Evolutionary conservation across 192 early-diverging fungal genomes (phyloP).

Genomic region (Coemansia pectinata): DNA sequence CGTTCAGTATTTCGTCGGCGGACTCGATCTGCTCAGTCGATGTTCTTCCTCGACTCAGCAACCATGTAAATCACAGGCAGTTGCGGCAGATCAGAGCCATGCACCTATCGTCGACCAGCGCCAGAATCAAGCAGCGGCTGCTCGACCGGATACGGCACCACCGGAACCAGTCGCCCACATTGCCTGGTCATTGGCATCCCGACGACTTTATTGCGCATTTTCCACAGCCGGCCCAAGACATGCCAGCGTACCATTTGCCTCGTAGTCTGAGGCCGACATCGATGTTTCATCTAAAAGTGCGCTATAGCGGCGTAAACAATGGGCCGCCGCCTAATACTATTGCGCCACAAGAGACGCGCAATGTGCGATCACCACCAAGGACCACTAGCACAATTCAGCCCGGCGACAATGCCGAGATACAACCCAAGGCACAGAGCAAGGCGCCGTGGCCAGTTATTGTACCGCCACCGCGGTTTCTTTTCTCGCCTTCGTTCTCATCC

Average conservation of each 20-base stretch:
- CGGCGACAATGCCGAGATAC: background rate
- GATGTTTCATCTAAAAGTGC: conserved; percentile 44
- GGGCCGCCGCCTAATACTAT: background rate
- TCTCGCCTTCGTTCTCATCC: conserved; percentile 47
- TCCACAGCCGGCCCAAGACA: background rate
- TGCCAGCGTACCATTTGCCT: conserved; percentile 28
- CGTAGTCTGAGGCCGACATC: conserved; percentile 43
- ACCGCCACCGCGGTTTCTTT: conserved; percentile 25
- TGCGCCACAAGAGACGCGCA: conserved; percentile 6
- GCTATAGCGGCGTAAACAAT: conserved; percentile 23
- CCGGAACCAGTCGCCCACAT: background rate
- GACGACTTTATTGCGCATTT: background rate
- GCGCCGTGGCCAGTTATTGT: background rate
- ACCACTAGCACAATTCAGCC: background rate
- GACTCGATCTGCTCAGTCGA: conserved; percentile 48
- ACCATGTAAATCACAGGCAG: background rate
- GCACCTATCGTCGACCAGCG: background rate
- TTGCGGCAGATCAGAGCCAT: background rate
- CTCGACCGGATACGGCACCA: background rate
- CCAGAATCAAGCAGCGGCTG: background rate
- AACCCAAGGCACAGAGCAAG: background rate
- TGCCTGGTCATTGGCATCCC: background rate
- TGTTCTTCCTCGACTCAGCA: conserved; percentile 30
- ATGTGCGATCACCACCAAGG: background rate
- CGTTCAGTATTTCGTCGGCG: conserved; percentile 12